Conservation (phyloP, 2,329 filamentous ascomycete genomes). For the Colletotrichum lupini region DNA sequence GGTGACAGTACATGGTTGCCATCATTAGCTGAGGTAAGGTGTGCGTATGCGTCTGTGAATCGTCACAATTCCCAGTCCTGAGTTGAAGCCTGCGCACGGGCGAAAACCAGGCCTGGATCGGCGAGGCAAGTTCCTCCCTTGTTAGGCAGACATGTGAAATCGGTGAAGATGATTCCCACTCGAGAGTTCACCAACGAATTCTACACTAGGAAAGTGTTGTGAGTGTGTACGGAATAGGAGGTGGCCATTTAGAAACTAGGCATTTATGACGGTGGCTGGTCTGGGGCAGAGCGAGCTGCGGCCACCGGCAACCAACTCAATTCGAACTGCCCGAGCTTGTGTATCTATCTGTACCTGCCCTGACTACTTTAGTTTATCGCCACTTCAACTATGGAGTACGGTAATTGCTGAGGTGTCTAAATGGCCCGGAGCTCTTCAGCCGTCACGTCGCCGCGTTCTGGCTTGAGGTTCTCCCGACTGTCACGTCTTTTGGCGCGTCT, state of each 20-base stretch:
- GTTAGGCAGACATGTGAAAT: constrained; percentile 2
- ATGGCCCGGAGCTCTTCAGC: background rate
- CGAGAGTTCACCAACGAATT: background rate
- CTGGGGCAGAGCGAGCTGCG: background rate
- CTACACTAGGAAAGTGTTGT: background rate
- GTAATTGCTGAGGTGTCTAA: too few species aligned
- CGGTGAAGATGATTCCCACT: background rate
- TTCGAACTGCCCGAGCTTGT: background rate
- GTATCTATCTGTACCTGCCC: background rate
- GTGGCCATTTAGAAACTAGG: background rate
- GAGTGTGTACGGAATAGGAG: background rate
- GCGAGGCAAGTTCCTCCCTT: background rate
- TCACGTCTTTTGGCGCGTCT: background rate
- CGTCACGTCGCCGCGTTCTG: background rate
- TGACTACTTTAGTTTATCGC: background rate
- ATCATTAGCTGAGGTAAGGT: too few species aligned
- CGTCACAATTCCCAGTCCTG: too few species aligned
- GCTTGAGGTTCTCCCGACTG: background rate
- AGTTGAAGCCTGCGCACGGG: background rate
- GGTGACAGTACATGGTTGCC: too few species aligned
- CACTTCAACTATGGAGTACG: background rate
- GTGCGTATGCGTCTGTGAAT: too few species aligned
- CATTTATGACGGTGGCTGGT: background rate
- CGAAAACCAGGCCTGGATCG: background rate
- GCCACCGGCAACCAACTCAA: background rate